Evolutionary conservation across 768 basidiomycete genomes (phyloP).

Genomic region (Boletus pseudopeckii): DNA sequence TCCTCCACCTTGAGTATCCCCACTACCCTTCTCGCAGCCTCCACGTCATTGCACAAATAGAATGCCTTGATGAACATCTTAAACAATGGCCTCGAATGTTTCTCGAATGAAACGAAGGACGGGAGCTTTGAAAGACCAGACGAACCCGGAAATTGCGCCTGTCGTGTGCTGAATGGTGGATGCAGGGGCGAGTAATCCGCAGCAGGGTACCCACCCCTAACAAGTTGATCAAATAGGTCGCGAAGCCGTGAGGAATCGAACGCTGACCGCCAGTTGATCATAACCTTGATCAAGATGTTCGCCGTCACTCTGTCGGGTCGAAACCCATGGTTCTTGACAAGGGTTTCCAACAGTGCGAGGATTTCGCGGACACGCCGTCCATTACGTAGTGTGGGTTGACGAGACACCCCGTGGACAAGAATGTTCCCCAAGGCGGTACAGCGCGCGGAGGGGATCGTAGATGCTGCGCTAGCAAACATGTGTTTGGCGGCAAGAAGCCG

Average conservation of each 20-base stretch:
- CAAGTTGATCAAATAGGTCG: conserved; percentile 61
- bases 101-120: conserved; percentile 48
- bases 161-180: conserved; percentile 46
- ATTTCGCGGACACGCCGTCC: conserved; percentile 45
- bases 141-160: background rate
- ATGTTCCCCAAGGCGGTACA: conserved; percentile 53
- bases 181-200: conserved; percentile 25
- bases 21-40: conserved; percentile 50
- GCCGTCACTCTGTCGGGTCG: conserved; percentile 63
- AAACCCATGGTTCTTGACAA: conserved; percentile 48
- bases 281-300: conserved; percentile 63
- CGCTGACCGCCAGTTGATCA: conserved; percentile 48
- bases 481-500: conserved; percentile 44
- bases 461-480: conserved; percentile 34
- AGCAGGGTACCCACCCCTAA: conserved; percentile 57
- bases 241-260: conserved; percentile 45
- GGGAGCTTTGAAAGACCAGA: conserved; percentile 38
- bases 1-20: conserved; percentile 51
- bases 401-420: conserved; percentile 46
- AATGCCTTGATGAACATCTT: conserved; percentile 72
- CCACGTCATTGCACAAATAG: conserved; percentile 49
- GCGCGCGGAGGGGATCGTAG: conserved; percentile 28
- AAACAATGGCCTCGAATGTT: conserved; percentile 65
- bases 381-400: conserved; percentile 34
- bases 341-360: conserved; percentile 36